phyloP scores from a whole-genome alignment of 768 basidiomycete genomes.

The Aureoboletus auriporus region DNA sequence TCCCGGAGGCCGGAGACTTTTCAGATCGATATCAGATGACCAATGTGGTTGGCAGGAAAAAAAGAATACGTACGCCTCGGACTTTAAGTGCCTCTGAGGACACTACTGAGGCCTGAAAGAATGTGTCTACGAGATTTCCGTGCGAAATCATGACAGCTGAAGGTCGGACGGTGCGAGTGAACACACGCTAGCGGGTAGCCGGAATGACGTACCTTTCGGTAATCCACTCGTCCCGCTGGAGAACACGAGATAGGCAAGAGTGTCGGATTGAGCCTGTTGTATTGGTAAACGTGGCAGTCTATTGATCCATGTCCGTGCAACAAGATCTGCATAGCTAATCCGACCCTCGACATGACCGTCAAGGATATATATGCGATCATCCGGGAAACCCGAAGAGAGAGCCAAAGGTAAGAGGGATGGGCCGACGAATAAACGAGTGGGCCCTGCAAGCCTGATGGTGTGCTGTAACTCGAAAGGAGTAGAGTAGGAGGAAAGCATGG shows the following conservation, averaged over 20 bases:
- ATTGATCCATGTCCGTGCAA: slow-evolving; percentile 35
- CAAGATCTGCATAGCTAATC: slow-evolving; percentile 42
- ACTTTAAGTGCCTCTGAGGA: slow-evolving; percentile 32
- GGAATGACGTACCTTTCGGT: slow-evolving; percentile 53
- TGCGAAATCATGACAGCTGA: slow-evolving; percentile 71
- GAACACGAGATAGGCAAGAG: slow-evolving; percentile 66
- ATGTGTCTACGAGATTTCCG: slow-evolving; percentile 50
- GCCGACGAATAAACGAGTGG: slow-evolving; percentile 53
- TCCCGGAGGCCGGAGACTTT: slow-evolving; percentile 35
- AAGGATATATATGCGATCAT: slow-evolving; percentile 47
- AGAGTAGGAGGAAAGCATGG: slow-evolving; percentile 49
- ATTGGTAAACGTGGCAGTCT: slow-evolving; percentile 39
- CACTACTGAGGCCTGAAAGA: slow-evolving; percentile 36
- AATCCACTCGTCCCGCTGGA: slow-evolving; percentile 77
- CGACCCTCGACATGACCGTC: slow-evolving; percentile 40
- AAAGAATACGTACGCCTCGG: slow-evolving; percentile 32
- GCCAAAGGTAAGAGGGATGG: slow-evolving; percentile 40
- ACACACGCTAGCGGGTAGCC: not conserved
- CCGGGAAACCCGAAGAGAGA: slow-evolving; percentile 32
- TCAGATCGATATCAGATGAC: not conserved
- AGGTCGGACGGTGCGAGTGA: slow-evolving; percentile 1
- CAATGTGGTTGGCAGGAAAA: too few relatives aligned
- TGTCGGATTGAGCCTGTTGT: slow-evolving; percentile 45
- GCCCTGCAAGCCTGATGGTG: slow-evolving; percentile 42
- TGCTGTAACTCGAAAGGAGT: slow-evolving; percentile 56